Conservation (phyloP, 441 rosid species). For the Brassica hybrid region DNA sequence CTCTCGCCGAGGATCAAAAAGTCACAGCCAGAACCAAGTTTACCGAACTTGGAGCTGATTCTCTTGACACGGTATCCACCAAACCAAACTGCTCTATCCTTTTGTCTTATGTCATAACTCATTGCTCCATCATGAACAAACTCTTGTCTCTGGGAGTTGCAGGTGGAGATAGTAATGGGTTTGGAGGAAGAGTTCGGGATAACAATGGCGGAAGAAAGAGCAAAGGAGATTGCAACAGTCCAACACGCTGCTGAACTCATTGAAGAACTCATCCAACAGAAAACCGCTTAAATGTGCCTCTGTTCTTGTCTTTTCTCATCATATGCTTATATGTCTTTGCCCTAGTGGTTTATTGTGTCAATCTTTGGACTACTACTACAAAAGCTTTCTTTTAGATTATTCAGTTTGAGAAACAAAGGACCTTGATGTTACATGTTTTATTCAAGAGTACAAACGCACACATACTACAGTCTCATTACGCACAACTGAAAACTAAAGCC, state of each 20-base stretch:
- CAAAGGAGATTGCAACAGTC: conserved; percentile 70
- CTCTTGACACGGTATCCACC: conserved; percentile 74
- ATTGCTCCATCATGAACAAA: background rate
- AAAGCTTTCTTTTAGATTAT: conserved; percentile 11
- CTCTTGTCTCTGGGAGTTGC: background rate
- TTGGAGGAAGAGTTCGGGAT: conserved; percentile 80
- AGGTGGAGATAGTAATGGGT: conserved; percentile 95
- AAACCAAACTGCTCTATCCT: background rate
- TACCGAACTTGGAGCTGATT: conserved; percentile 83
- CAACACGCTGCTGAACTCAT: conserved; percentile 89
- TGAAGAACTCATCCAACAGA: conserved; percentile 61
- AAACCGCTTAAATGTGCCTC: conserved; percentile 14
- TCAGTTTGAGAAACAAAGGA: conserved; percentile 12
- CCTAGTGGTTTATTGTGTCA: conserved; percentile 5
- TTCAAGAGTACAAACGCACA: conserved; percentile 12
- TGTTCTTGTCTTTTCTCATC: conserved; percentile 12
- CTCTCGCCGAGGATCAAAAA: conserved; percentile 49
- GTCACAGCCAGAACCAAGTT: conserved; percentile 71
- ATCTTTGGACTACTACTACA: conserved; percentile 22
- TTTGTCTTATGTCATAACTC: background rate
- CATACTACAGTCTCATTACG: background rate
- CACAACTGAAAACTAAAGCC: conserved; percentile 32
- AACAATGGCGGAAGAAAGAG: conserved; percentile 79
- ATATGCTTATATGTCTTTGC: conserved; percentile 21
- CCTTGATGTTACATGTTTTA: conserved; percentile 7